phyloP scores from a whole-genome alignment of 306 rosid species.

The Fragaria ananassa region DNA sequence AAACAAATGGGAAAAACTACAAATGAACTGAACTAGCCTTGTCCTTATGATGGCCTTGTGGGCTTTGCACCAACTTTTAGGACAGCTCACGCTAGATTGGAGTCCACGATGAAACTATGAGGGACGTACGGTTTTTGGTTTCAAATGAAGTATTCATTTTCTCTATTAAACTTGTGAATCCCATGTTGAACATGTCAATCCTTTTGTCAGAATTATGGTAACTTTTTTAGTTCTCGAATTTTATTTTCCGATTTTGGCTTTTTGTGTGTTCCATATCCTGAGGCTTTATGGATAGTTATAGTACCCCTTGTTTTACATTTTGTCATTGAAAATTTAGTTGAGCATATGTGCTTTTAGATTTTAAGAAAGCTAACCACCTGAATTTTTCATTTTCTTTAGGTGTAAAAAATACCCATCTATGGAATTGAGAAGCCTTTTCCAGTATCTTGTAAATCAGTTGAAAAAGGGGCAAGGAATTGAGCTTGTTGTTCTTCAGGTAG shows the following conservation, averaged over 20 bases:
- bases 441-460: constrained; percentile 93
- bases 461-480: constrained; percentile 94
- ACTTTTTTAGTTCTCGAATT: not conserved
- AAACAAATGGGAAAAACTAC: not conserved
- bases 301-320: not conserved
- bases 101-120: not conserved
- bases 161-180: not conserved
- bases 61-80: not conserved
- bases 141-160: not conserved
- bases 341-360: not conserved
- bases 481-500: constrained; percentile 91
- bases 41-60: not conserved
- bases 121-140: not conserved
- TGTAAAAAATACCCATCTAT: constrained; percentile 98
- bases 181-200: not conserved
- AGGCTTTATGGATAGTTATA: not conserved
- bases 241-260: not conserved
- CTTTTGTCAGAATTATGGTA: not conserved
- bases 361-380: not conserved
- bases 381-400: constrained; percentile 38
- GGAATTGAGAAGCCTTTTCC: constrained; percentile 98
- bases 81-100: not conserved
- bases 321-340: not conserved
- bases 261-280: not conserved
- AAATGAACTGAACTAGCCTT: not conserved